phyloP scores from a whole-genome alignment of 768 basidiomycete genomes.

The Chiua virens region DNA sequence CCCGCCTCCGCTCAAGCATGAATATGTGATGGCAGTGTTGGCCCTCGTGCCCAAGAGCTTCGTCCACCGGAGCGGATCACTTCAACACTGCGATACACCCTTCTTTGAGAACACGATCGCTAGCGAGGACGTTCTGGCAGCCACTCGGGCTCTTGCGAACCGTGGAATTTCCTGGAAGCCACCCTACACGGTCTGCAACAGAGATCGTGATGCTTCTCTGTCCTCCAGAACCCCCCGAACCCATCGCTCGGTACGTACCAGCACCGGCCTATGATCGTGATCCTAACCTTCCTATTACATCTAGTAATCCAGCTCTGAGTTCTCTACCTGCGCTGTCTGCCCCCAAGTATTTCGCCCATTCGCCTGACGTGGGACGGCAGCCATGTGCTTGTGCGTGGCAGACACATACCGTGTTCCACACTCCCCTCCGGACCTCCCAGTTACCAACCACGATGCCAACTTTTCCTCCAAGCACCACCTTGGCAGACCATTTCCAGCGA shows the following conservation, averaged over 20 bases:
- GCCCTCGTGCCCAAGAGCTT: conserved; percentile 41
- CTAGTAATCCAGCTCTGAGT: neutral
- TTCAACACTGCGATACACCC: conserved; percentile 16
- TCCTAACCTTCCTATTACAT: conserved; percentile 24
- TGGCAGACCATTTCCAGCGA: conserved; percentile 33
- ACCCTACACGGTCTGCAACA: conserved; percentile 18
- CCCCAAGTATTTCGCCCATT: conserved; percentile 33
- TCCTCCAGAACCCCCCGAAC: conserved; percentile 16
- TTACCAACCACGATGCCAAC: conserved; percentile 23
- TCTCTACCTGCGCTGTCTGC: conserved; percentile 30
- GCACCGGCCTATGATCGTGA: conserved; percentile 26
- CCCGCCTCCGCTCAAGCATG: conserved; percentile 77
- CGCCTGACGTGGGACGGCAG: conserved; percentile 29
- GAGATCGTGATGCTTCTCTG: conserved; percentile 12
- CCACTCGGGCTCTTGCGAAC: too few relatives aligned
- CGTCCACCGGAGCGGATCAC: conserved; percentile 32
- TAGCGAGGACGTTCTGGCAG: conserved; percentile 19
- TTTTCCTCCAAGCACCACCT: conserved; percentile 28
- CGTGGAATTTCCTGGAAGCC: conserved; percentile 23
- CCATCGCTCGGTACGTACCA: conserved; percentile 15
- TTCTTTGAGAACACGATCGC: conserved; percentile 15
- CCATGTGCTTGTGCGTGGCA: conserved; percentile 28
- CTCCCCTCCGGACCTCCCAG: conserved; percentile 35
- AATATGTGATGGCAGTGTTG: conserved; percentile 49
- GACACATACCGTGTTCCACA: conserved; percentile 31